Evolutionary conservation across 257 asterid genomes (phyloP), one percentile per base, ranked within the genome.

Genomic region (Ajuga chamaepitys): DNA sequence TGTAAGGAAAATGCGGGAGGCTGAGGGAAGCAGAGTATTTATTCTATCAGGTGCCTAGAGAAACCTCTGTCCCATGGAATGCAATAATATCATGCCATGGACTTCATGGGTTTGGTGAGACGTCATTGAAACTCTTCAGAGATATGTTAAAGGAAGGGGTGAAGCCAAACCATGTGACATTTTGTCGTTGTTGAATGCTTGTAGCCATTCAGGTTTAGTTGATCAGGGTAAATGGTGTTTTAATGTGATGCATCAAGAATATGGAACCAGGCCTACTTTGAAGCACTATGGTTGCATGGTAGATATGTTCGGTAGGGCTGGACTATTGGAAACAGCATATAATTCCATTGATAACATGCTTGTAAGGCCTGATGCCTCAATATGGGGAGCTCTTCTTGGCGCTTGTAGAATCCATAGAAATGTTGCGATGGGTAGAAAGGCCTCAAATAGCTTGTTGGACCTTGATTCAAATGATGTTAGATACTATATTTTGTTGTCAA

Each of bases 1-100:
- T 89, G 50, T 86, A 89, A 48, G 95, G 93, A 62, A 89, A 89
- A 83, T 86, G 96, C 63, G 96, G 95, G 54, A 76, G 82, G 69
- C 58, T 86, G 34, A 67, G 70, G 32, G 85, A 84, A 42, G 93
- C 96, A 7, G 62, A 85, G 80, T 74, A 76, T 52, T 71, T 86
- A 54, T 89, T 89, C 74, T 32, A 62, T 46, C 85, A 83, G 67
- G 74, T 82, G 63, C 65, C 88, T 4, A 66, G 74, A 38, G 80
- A 59, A 7, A 81, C 67, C 54, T 67, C 86, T 45, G 80, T 74
- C 58, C 84, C 87, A 34, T 89, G 93, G 95, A 89, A 86, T 67
- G 75, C 93, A 48, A 73, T 89, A 58, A 84, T 89, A 75, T 76
- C 86, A 25, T 84, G 95, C 66, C 88, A 86, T 54, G 93, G 93